These are phyloP conservation scores for Anacardium occidentale DNA, from an alignment of 345 rosid species.

Conservation along the genomic window DNA sequence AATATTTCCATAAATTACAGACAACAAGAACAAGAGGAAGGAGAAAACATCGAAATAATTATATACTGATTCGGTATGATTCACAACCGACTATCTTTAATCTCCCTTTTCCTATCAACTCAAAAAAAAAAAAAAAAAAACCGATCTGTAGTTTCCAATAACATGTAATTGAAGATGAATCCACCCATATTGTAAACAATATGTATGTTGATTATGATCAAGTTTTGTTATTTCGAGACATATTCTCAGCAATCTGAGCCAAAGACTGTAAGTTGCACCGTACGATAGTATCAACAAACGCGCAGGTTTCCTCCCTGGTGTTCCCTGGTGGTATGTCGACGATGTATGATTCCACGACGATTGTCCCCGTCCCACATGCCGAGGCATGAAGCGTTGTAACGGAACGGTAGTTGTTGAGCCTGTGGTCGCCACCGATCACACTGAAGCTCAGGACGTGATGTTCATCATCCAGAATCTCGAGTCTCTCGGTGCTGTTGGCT, in stretches of 20 bases:
- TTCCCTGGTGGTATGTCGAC: conserved; percentile 83
- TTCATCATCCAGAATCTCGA: conserved; percentile 87
- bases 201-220: not conserved
- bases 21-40: not conserved
- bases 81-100: not conserved
- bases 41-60: not conserved
- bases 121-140: not conserved
- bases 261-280: conserved; percentile 85
- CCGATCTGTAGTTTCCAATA: conserved; percentile 3
- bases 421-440: conserved; percentile 85
- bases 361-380: conserved; percentile 39
- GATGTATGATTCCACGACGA: conserved; percentile 80
- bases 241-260: conserved; percentile 61
- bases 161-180: not conserved
- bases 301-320: conserved; percentile 73
- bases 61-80: too few relatives aligned
- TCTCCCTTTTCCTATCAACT: not conserved
- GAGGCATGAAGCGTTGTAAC: conserved; percentile 76
- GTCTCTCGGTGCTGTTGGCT: conserved; percentile 64
- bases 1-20: not conserved
- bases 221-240: conserved; percentile 25
- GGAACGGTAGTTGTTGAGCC: conserved; percentile 68
- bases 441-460: conserved; percentile 75
- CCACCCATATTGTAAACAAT: conserved; percentile 22
- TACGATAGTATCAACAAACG: conserved; percentile 72